A percentile compares a stretch with the other conserved stretches of the same genome.
Evolutionary conservation across 345 rosid genomes (phyloP).

Genomic region (Trapa incisa): DNA sequence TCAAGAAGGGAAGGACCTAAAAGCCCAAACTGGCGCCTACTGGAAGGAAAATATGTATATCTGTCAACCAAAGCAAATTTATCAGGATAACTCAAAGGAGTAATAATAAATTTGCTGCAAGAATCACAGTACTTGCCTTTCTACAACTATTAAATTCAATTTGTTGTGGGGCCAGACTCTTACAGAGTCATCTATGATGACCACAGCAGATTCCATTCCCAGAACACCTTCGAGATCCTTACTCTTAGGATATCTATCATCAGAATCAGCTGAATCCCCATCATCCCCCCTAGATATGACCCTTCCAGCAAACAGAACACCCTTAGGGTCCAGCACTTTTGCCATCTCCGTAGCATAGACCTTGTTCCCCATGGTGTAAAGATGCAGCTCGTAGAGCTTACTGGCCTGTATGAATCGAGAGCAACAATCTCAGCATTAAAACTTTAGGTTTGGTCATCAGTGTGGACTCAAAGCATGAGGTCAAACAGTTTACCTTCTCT

Average conservation of each 20-base stretch:
- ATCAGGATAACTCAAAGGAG: slow-evolving; percentile 6
- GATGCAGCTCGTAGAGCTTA: slow-evolving; percentile 82
- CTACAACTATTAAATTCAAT: slow-evolving; percentile 84
- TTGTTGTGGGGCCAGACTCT: slow-evolving; percentile 97
- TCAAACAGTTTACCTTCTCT: slow-evolving; percentile 47
- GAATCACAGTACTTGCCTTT: slow-evolving; percentile 39
- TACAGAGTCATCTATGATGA: slow-evolving; percentile 89
- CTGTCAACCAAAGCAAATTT: slow-evolving; percentile 27
- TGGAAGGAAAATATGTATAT: slow-evolving; percentile 90
- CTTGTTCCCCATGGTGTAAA: slow-evolving; percentile 99
- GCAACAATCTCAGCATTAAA: not conserved
- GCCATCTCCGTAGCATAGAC: slow-evolving; percentile 99
- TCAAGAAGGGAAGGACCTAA: slow-evolving; percentile 96
- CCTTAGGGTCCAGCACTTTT: slow-evolving; percentile 87
- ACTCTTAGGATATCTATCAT: slow-evolving; percentile 81
- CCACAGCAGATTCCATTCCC: slow-evolving; percentile 97
- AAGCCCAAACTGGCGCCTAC: slow-evolving; percentile 97
- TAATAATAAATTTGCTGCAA: not conserved
- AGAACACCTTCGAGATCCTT: slow-evolving; percentile 98
- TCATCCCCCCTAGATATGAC: slow-evolving; percentile 98
- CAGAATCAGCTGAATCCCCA: slow-evolving; percentile 67
- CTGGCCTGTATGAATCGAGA: slow-evolving; percentile 50
- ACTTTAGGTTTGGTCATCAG: not conserved
- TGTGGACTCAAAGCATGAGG: not conserved
- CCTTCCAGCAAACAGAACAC: slow-evolving; percentile 79